A percentile compares a stretch with the other conserved stretches of the same genome.
phyloP scores from a whole-genome alignment of 768 basidiomycete species.

The Nidularia sp. region DNA sequence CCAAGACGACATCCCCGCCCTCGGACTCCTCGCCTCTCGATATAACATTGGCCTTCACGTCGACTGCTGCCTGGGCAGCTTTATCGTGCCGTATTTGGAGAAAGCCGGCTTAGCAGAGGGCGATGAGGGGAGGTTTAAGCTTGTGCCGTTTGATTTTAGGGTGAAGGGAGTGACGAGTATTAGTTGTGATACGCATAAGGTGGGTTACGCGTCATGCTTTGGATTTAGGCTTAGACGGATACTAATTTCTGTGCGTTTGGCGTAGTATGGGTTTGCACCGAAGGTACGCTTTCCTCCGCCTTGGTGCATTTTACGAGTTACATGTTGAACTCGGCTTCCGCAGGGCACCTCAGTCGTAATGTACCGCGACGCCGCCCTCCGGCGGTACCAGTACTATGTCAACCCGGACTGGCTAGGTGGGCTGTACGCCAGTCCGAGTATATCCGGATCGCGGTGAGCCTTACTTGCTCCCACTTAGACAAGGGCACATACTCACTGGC shows the following conservation, averaged over 20 bases:
- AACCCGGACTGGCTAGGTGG: conserved; percentile 82
- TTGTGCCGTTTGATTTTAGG: conserved; percentile 83
- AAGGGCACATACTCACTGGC: neutral
- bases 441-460: conserved; percentile 83
- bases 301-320: too few species aligned
- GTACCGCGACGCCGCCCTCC: conserved; percentile 78
- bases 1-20: conserved; percentile 80
- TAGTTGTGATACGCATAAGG: conserved; percentile 96
- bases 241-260: too few species aligned
- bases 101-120: conserved; percentile 65
- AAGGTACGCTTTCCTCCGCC: too few species aligned
- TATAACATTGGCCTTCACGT: conserved; percentile 88
- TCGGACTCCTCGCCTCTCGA: conserved; percentile 68
- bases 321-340: neutral
- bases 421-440: conserved; percentile 84
- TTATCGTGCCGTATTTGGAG: conserved; percentile 92
- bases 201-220: conserved; percentile 15
- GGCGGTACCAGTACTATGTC: conserved; percentile 84
- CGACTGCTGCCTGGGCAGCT: conserved; percentile 91
- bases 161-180: conserved; percentile 91
- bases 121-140: conserved; percentile 46
- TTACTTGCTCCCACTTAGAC: neutral
- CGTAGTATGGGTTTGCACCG: too few species aligned
- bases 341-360: conserved; percentile 93
- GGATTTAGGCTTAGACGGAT: too few species aligned